Conservation (phyloP, 169 alveolate genomes). For the Babesia caballi region DNA sequence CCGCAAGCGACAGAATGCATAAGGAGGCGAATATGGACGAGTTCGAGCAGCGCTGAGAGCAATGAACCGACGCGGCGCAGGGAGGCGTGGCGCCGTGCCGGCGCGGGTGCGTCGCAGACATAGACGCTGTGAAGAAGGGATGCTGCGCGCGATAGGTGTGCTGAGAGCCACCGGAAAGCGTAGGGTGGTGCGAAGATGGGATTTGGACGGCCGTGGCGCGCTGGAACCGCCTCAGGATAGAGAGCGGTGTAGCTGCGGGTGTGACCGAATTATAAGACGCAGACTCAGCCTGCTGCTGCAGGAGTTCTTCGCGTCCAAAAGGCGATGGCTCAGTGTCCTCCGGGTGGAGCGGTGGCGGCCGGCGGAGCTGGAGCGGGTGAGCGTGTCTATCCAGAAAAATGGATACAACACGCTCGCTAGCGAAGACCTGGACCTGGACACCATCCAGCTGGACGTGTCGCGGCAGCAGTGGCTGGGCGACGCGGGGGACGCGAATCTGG, state of each 20-base stretch:
- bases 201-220: background rate
- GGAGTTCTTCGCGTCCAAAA: conserved; percentile 21
- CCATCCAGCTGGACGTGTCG: conserved; percentile 42
- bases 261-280: conserved; percentile 14
- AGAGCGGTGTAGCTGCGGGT: conserved; percentile 52
- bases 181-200: background rate
- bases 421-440: conserved; percentile 38
- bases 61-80: background rate
- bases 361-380: conserved; percentile 28
- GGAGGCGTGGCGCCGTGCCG: background rate
- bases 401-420: conserved; percentile 23
- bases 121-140: too few species aligned
- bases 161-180: background rate
- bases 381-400: conserved; percentile 1
- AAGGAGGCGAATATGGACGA: background rate
- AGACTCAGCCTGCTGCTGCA: conserved; percentile 25
- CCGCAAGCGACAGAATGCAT: background rate
- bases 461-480: conserved; percentile 58
- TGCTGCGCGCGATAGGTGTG: background rate
- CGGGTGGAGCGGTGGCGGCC: conserved; percentile 8
- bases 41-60: background rate
- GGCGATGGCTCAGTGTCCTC: conserved; percentile 18
- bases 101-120: too few species aligned
- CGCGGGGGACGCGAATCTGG: conserved; percentile 11
- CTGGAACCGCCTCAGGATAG: background rate